Evolutionary conservation across 2,329 filamentous ascomycete genomes (phyloP).

Genomic region (Aspergillus brunneoviolaceus): DNA sequence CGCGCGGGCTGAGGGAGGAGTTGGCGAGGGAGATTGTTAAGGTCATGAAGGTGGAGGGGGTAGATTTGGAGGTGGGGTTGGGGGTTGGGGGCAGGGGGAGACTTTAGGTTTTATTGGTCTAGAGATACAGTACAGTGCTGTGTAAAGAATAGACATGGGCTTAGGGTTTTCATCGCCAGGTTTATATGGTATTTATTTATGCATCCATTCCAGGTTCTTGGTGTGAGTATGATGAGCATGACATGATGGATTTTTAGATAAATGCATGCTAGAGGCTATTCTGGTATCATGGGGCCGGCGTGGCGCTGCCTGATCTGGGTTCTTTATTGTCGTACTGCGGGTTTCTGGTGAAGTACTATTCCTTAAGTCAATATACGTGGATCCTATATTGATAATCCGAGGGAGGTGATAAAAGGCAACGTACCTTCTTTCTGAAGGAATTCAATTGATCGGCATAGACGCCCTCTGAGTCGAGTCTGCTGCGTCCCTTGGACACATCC

Average conservation of each 20-base stretch:
- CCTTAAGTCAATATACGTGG: not conserved
- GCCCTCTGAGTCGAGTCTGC: slow-evolving; percentile 37
- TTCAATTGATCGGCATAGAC: slow-evolving; percentile 66
- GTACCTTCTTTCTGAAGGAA: slow-evolving; percentile 59
- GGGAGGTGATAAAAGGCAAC: not conserved
- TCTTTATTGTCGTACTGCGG: not conserved
- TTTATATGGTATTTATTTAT: too few relatives aligned
- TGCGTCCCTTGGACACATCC: slow-evolving; percentile 34
- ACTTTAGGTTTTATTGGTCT: slow-evolving; percentile 9
- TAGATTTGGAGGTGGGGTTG: slow-evolving; percentile 33
- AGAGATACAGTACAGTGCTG: too few relatives aligned
- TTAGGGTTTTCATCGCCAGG: too few relatives aligned
- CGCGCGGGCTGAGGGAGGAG: slow-evolving; percentile 37
- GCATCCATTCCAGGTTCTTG: not conserved
- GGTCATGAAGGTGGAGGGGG: slow-evolving; percentile 37
- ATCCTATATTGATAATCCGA: not conserved
- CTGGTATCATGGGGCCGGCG: slow-evolving; percentile 5
- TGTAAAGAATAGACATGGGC: too few relatives aligned
- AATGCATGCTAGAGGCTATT: too few relatives aligned
- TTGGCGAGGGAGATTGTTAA: slow-evolving; percentile 38
- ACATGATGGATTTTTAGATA: not conserved
- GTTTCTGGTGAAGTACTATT: slow-evolving; percentile 20
- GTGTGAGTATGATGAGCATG: not conserved
- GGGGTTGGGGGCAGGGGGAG: slow-evolving; percentile 18
- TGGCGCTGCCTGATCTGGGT: slow-evolving; percentile 6